These are phyloP conservation scores for Epicoccum sorghinum DNA, from an alignment of 2,329 filamentous ascomycete genomes.

Conservation along the genomic window DNA sequence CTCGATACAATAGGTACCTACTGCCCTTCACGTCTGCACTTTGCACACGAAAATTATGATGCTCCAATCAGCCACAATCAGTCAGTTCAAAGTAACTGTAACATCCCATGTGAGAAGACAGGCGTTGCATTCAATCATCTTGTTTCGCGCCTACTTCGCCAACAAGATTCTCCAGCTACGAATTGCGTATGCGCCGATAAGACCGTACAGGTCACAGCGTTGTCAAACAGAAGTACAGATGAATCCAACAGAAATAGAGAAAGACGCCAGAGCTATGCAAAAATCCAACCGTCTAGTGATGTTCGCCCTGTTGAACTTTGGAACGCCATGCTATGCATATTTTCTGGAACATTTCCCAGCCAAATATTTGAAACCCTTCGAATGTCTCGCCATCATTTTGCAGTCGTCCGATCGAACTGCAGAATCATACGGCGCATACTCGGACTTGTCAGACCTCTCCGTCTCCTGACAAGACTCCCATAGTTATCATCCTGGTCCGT, in stretches of 20 bases:
- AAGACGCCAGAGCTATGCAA: conserved; percentile 19
- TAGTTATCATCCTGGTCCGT: neutral
- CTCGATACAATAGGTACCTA: no score
- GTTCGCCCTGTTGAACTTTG: conserved; percentile 33
- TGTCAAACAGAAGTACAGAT: neutral
- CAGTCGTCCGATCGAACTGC: conserved; percentile 4
- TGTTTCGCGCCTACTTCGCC: neutral
- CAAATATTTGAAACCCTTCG: neutral
- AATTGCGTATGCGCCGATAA: neutral
- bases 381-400: neutral
- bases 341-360: neutral
- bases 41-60: no score
- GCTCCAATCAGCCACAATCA: no score
- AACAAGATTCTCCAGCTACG: neutral
- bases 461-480: conserved; percentile 5
- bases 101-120: neutral
- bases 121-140: neutral
- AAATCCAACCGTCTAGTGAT: conserved; percentile 12
- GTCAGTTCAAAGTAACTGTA: no score
- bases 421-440: neutral
- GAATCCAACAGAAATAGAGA: neutral
- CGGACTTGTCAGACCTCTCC: conserved; percentile 7
- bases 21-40: no score
- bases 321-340: conserved; percentile 15
- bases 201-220: neutral